phyloP scores from a whole-genome alignment of 2,329 filamentous ascomycete genomes.

The Calonectria montana region DNA sequence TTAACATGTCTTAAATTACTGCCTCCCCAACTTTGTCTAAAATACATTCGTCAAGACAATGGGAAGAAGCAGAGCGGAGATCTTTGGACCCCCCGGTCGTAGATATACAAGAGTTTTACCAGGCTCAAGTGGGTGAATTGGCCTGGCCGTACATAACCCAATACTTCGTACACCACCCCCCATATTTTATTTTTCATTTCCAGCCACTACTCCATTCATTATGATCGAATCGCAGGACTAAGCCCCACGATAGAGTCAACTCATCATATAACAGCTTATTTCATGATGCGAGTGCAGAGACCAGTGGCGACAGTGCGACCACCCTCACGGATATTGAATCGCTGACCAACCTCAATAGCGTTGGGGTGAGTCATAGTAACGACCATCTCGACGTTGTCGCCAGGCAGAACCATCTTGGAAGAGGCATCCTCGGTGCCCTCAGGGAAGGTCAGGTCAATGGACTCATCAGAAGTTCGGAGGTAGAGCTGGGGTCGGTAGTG shows the following conservation, averaged over 20 bases:
- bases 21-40: constrained; percentile 43
- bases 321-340: constrained; percentile 98
- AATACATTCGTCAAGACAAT: constrained; percentile 53
- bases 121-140: constrained; percentile 44
- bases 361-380: constrained; percentile 86
- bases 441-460: constrained; percentile 84
- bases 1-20: constrained; percentile 46
- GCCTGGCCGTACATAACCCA: constrained; percentile 43
- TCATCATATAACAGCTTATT: constrained; percentile 54
- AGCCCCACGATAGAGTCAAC: neutral
- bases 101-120: constrained; percentile 52
- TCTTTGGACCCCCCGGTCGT: constrained; percentile 47
- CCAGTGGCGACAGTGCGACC: constrained; percentile 89
- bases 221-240: neutral
- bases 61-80: constrained; percentile 56
- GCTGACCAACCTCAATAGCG: constrained; percentile 90
- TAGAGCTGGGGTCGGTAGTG: constrained; percentile 98
- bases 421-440: constrained; percentile 80
- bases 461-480: constrained; percentile 90
- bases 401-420: constrained; percentile 92
- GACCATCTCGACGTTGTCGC: constrained; percentile 99
- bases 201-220: neutral
- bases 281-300: constrained; percentile 79
- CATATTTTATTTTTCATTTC: constrained; percentile 26
- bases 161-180: constrained; percentile 41